Conservation (phyloP, 2,329 filamentous ascomycete genomes). For the Simplicillium sp. region DNA sequence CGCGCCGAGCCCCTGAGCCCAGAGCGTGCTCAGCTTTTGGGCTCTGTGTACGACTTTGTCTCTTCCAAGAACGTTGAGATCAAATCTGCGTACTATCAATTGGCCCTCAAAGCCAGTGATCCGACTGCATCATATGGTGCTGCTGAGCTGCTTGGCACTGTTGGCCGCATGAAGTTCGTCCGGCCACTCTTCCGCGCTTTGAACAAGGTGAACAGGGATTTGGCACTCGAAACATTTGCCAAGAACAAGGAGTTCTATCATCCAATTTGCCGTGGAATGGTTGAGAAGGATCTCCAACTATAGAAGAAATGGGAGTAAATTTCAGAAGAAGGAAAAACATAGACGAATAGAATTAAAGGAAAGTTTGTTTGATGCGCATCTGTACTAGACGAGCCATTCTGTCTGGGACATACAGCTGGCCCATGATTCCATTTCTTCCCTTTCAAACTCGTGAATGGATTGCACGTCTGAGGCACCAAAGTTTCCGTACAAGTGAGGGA, state of each 20-base stretch:
- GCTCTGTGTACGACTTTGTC: slow-evolving; percentile 62
- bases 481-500: slow-evolving; percentile 51
- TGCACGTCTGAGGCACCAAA: slow-evolving; percentile 44
- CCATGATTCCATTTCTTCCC: slow-evolving; percentile 37
- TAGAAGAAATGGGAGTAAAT: slow-evolving; percentile 8
- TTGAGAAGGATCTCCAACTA: slow-evolving; percentile 69
- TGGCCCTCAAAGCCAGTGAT: slow-evolving; percentile 69
- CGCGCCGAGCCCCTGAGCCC: slow-evolving; percentile 50
- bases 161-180: slow-evolving; percentile 97
- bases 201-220: slow-evolving; percentile 60
- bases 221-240: slow-evolving; percentile 76
- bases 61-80: slow-evolving; percentile 82
- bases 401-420: slow-evolving; percentile 27
- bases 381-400: slow-evolving; percentile 29
- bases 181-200: slow-evolving; percentile 72
- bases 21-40: slow-evolving; percentile 62
- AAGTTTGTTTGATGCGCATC: background rate
- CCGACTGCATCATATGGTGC: slow-evolving; percentile 59
- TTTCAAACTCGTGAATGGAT: slow-evolving; percentile 34
- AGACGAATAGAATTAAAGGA: background rate
- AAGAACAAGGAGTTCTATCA: slow-evolving; percentile 91
- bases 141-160: slow-evolving; percentile 64
- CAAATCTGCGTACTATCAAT: slow-evolving; percentile 66
- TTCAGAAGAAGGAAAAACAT: too few species aligned
- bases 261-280: slow-evolving; percentile 79